Conservation (phyloP, 495 filamentous ascomycete genomes). For the Pseudevernia furfuracea region DNA sequence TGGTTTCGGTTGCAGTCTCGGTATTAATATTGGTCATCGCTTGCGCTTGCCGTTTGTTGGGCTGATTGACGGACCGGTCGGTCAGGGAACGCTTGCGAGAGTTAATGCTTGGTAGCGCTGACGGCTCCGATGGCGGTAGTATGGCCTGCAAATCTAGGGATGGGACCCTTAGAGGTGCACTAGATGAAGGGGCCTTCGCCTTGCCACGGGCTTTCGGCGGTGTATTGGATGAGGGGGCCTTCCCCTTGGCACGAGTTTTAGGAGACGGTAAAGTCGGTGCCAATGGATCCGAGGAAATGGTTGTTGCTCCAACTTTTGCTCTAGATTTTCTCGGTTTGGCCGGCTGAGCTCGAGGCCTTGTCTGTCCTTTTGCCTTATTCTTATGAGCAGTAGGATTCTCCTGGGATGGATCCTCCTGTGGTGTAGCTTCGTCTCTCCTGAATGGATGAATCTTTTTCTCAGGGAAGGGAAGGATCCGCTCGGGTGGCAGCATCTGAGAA, state of each 20-base stretch:
- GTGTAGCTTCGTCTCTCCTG: not conserved
- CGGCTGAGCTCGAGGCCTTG: conserved; percentile 1
- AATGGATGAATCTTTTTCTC: conserved; percentile 27
- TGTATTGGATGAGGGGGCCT: conserved; percentile 3
- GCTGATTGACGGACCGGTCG: not conserved
- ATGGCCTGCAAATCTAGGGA: not conserved
- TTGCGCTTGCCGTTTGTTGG: conserved; percentile 10
- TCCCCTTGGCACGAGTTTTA: not conserved
- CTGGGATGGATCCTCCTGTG: not conserved
- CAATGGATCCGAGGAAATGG: not conserved
- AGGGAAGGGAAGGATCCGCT: conserved; percentile 38
- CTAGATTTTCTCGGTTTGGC: not conserved
- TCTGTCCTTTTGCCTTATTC: conserved; percentile 12
- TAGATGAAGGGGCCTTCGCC: not conserved
- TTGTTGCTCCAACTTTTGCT: not conserved
- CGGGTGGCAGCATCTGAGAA: conserved; percentile 40
- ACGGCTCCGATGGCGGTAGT: not conserved
- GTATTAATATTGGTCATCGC: not conserved
- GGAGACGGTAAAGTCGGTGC: not conserved
- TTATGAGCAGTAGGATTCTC: not conserved
- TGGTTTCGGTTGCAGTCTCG: not conserved
- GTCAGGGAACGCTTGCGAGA: conserved; percentile 9
- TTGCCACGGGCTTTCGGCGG: not conserved
- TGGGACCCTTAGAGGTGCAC: not conserved
- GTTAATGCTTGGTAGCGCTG: not conserved